Evolutionary conservation across 768 basidiomycete genomes (phyloP).

Genomic region (Leccinum barrowsii): DNA sequence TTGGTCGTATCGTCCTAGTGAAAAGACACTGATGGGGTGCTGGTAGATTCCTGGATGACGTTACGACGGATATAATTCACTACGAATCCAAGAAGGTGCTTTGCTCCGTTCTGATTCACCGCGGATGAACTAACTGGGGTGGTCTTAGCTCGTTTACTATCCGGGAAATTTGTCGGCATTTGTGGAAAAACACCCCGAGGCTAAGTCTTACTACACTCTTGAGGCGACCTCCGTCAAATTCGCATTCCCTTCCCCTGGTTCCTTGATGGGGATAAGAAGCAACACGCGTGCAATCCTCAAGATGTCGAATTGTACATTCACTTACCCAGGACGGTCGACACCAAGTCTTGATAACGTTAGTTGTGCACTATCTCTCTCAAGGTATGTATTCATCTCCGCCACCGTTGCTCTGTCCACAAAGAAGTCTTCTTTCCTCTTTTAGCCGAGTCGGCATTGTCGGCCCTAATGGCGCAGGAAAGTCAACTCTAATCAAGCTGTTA

Average conservation of each 20-base stretch:
- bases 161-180: slow-evolving; percentile 89
- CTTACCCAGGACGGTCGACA: slow-evolving; percentile 78
- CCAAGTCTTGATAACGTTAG: slow-evolving; percentile 87
- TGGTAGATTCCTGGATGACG: slow-evolving; percentile 83
- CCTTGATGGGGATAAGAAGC: slow-evolving; percentile 94
- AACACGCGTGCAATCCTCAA: slow-evolving; percentile 95
- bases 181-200: slow-evolving; percentile 87
- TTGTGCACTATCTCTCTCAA: slow-evolving; percentile 90
- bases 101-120: slow-evolving; percentile 14
- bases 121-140: slow-evolving; percentile 11
- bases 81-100: slow-evolving; percentile 88
- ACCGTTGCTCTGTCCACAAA: slow-evolving; percentile 14
- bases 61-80: slow-evolving; percentile 96
- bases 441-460: slow-evolving; percentile 91
- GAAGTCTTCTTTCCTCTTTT: slow-evolving; percentile 22
- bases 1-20: slow-evolving; percentile 2
- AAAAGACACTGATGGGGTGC: slow-evolving; percentile 6
- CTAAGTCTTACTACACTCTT: slow-evolving; percentile 94
- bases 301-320: slow-evolving; percentile 87
- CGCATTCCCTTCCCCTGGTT: slow-evolving; percentile 92
- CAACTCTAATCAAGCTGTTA: slow-evolving; percentile 90
- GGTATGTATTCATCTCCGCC: slow-evolving; percentile 43
- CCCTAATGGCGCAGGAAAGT: slow-evolving; percentile 95
- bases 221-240: slow-evolving; percentile 93
- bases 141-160: slow-evolving; percentile 80